phyloP scores from a whole-genome alignment of 164 flowering plant species.

The Cinnamomum micranthum region DNA sequence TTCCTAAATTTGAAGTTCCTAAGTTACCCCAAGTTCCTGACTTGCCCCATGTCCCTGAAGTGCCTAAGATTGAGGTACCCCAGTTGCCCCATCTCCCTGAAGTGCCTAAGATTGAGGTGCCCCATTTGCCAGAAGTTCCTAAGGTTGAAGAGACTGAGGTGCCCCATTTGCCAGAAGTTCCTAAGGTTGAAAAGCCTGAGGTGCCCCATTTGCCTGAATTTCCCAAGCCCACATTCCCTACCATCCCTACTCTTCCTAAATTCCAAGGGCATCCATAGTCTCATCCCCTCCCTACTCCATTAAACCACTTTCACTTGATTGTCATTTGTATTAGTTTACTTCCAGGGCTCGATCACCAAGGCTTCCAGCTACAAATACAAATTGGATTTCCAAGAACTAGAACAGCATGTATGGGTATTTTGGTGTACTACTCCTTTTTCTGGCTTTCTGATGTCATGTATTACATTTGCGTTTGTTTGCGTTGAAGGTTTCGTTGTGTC shows the following conservation, averaged over 20 bases:
- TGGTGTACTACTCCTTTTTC: background rate
- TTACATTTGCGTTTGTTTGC: too few species aligned
- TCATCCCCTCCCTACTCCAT: background rate
- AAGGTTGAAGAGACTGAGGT: background rate
- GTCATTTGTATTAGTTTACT: too few species aligned
- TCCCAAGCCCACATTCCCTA: conserved; percentile 1
- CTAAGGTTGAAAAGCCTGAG: background rate
- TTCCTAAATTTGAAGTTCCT: conserved; percentile 1
- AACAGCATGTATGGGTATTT: too few species aligned
- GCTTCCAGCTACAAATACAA: too few species aligned
- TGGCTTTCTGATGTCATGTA: background rate
- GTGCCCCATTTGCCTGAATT: background rate
- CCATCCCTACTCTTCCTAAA: background rate
- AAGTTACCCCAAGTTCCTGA: background rate
- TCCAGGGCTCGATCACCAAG: background rate
- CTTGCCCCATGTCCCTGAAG: background rate
- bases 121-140: background rate
- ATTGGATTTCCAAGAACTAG: too few species aligned
- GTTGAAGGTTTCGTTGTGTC: too few species aligned
- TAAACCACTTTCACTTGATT: background rate
- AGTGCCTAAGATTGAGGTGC: background rate
- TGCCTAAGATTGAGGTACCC: background rate
- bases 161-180: background rate
- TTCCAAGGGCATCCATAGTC: background rate
- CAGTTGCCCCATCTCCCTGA: background rate